These are phyloP conservation scores for Calycina herbarum DNA, from an alignment of 2,329 filamentous ascomycete species.

Conservation along the genomic window DNA sequence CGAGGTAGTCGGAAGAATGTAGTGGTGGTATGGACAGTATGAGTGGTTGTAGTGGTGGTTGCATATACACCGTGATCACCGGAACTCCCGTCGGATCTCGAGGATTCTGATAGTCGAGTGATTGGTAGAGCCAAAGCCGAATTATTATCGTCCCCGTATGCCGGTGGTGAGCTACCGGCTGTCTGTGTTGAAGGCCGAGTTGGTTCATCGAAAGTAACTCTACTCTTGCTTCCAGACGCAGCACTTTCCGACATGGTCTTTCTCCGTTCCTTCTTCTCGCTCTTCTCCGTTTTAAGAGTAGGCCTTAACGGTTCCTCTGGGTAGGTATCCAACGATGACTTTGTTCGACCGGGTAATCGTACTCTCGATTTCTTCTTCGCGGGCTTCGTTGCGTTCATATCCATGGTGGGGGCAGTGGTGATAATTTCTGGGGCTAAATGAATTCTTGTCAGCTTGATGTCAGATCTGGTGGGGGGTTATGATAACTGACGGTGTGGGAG, in stretches of 20 bases:
- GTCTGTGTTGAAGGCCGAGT: constrained; percentile 49
- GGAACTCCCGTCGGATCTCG: constrained; percentile 82
- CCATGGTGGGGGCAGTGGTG: constrained; percentile 82
- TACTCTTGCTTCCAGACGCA: constrained; percentile 39
- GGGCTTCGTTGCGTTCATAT: constrained; percentile 48
- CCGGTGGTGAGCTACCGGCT: constrained; percentile 49
- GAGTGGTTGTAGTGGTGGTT: constrained; percentile 60
- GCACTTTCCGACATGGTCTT: constrained; percentile 41
- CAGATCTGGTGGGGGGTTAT: constrained; percentile 9
- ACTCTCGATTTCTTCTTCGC: constrained; percentile 58
- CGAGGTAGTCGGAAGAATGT: constrained; percentile 82
- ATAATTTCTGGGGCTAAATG: constrained; percentile 73
- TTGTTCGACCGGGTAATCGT: constrained; percentile 51
- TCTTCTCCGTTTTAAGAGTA: constrained; percentile 27
- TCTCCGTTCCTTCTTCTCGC: constrained; percentile 45
- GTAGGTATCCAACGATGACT: constrained; percentile 30
- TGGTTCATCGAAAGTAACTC: constrained; percentile 63
- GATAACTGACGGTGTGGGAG: constrained; percentile 57
- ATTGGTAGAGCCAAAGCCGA: constrained; percentile 64
- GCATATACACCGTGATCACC: constrained; percentile 63
- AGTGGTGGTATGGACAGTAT: constrained; percentile 62
- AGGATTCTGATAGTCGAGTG: constrained; percentile 78
- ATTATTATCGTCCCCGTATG: constrained; percentile 61
- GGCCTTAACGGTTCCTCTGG: constrained; percentile 20
- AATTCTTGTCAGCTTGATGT: constrained; percentile 17